phyloP scores from a whole-genome alignment of 208 protist genomes.

The Trypanosoma platydactyli region DNA sequence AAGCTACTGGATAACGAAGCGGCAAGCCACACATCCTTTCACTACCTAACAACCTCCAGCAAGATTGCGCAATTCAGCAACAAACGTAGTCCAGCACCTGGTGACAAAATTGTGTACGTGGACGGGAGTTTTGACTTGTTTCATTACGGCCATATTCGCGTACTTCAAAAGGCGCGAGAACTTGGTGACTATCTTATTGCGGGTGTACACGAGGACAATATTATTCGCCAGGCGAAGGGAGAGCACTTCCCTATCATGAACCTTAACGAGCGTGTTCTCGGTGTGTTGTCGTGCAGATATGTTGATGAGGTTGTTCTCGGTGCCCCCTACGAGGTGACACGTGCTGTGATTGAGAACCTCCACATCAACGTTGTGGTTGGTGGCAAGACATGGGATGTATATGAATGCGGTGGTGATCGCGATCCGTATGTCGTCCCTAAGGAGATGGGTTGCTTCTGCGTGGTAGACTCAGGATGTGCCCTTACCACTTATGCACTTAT shows the following conservation, averaged over 20 bases:
- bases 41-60: conserved; percentile 91
- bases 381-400: conserved; percentile 57
- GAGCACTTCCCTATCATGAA: conserved; percentile 98
- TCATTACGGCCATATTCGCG: conserved; percentile 94
- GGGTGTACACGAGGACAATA: conserved; percentile 94
- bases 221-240: conserved; percentile 91
- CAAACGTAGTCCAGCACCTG: conserved; percentile 67
- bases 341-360: conserved; percentile 92
- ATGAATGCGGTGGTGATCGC: conserved; percentile 7
- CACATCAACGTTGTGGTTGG: conserved; percentile 84
- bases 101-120: conserved; percentile 96
- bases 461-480: conserved; percentile 67
- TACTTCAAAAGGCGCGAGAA: conserved; percentile 92
- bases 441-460: conserved; percentile 76
- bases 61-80: conserved; percentile 97
- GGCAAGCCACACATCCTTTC: conserved; percentile 24
- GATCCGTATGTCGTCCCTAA: conserved; percentile 71
- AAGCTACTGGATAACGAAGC: conserved; percentile 39
- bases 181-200: conserved; percentile 96
- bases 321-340: conserved; percentile 92
- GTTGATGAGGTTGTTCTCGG: conserved; percentile 99
- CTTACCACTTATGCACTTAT: conserved; percentile 76
- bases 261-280: conserved; percentile 96
- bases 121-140: conserved; percentile 98
- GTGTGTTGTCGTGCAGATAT: conserved; percentile 95